phyloP scores from a whole-genome alignment of 2,329 filamentous ascomycete genomes.

The Pezicula radicicola region DNA sequence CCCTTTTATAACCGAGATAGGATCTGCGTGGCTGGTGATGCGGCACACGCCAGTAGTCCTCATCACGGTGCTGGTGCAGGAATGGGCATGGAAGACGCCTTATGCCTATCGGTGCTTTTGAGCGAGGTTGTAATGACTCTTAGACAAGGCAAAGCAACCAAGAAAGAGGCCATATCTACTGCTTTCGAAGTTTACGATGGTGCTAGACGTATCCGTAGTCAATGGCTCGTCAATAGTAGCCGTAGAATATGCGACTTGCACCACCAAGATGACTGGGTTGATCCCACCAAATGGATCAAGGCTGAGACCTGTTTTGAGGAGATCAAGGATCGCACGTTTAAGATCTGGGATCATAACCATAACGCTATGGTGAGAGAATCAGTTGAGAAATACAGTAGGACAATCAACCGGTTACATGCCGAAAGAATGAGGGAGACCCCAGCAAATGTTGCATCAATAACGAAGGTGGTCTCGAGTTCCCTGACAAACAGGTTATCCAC shows the following conservation, averaged over 20 bases:
- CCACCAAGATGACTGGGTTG: constrained; percentile 9
- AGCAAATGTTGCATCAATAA: too few relatives aligned
- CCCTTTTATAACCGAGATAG: constrained; percentile 38
- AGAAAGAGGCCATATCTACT: constrained; percentile 10
- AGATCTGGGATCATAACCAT: background rate
- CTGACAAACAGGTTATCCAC: too few relatives aligned
- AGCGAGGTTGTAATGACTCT: constrained; percentile 24
- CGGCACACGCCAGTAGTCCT: constrained; percentile 50
- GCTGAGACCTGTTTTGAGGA: background rate
- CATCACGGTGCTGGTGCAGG: constrained; percentile 53
- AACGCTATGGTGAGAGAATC: background rate
- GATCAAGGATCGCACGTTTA: background rate
- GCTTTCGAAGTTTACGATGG: constrained; percentile 31
- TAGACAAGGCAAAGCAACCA: constrained; percentile 26
- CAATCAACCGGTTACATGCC: too few relatives aligned
- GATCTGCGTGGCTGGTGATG: constrained; percentile 49
- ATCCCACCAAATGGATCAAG: background rate
- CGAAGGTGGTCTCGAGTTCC: too few relatives aligned
- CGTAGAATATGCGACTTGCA: constrained; percentile 28
- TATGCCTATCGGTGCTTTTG: constrained; percentile 38
- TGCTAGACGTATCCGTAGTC: constrained; percentile 32
- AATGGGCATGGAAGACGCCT: constrained; percentile 50
- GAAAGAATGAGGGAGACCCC: too few relatives aligned
- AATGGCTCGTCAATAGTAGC: constrained; percentile 34
- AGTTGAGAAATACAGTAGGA: too few relatives aligned